phyloP scores from a whole-genome alignment of 306 rosid species.

The Carpinus viminea region DNA sequence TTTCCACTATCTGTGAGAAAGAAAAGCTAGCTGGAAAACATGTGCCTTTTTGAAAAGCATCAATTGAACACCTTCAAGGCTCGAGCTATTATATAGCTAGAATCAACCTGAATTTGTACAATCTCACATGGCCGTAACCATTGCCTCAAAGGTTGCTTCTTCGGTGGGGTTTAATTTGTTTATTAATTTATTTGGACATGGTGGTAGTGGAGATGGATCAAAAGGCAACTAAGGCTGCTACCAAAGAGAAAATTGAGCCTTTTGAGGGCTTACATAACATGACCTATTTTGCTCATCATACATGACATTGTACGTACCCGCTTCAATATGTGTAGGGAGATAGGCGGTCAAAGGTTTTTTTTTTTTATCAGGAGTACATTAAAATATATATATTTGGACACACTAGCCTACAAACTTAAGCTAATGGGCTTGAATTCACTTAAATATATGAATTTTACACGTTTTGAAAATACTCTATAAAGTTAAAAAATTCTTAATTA shows the following conservation, averaged over 20 bases:
- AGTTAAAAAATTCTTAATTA: too few relatives aligned
- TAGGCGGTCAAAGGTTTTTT: too few relatives aligned
- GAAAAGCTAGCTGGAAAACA: constrained; percentile 24
- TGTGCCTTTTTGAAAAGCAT: constrained; percentile 29
- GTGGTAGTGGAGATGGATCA: constrained; percentile 23
- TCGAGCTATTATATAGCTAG: not conserved
- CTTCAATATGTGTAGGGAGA: too few relatives aligned
- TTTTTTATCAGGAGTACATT: too few relatives aligned
- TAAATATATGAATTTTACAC: too few relatives aligned
- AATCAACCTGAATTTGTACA: not conserved
- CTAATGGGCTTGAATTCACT: too few relatives aligned
- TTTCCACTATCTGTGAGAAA: constrained; percentile 15
- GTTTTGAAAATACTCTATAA: too few relatives aligned
- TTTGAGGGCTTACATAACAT: not conserved
- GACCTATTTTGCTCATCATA: too few relatives aligned
- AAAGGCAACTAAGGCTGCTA: constrained; percentile 12
- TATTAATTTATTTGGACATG: not conserved
- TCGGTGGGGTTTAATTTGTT: not conserved
- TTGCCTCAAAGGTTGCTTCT: not conserved
- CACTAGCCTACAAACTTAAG: too few relatives aligned
- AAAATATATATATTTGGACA: too few relatives aligned
- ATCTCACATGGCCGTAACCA: constrained; percentile 33
- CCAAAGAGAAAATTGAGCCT: constrained; percentile 8
- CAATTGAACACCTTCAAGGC: constrained; percentile 11
- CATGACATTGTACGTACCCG: too few relatives aligned